Percentiles rank a stretch among this genome's conserved stretches.
These are phyloP conservation scores for Choiromyces venosus DNA, from an alignment of 495 filamentous ascomycete genomes.

Conservation along the genomic window DNA sequence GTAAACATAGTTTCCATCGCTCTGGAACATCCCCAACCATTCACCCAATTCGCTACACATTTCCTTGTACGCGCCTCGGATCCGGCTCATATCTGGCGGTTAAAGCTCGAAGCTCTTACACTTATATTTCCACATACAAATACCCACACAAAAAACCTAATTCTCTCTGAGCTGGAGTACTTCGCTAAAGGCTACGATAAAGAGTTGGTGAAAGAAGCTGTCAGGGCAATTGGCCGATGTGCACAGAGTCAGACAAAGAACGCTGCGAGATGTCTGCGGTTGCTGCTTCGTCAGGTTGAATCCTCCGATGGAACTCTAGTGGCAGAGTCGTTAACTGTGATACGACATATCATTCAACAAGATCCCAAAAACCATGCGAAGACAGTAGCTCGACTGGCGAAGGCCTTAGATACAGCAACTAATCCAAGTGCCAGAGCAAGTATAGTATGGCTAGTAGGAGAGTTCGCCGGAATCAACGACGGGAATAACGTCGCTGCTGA, in stretches of 20 bases:
- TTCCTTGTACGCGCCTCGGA: constrained; percentile 81
- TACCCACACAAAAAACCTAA: constrained; percentile 68
- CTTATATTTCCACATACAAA: constrained; percentile 81
- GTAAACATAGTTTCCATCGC: constrained; percentile 91
- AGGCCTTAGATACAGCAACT: constrained; percentile 77
- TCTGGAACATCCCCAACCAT: constrained; percentile 63
- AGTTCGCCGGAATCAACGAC: constrained; percentile 73
- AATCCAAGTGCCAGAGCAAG: constrained; percentile 81
- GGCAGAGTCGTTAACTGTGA: constrained; percentile 84
- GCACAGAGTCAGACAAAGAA: constrained; percentile 69
- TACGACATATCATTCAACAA: constrained; percentile 91
- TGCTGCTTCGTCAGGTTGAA: constrained; percentile 78
- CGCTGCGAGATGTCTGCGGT: constrained; percentile 66
- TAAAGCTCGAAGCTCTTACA: constrained; percentile 86
- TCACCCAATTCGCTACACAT: constrained; percentile 76
- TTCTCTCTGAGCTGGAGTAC: constrained; percentile 87
- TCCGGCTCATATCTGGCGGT: constrained; percentile 72
- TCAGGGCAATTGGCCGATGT: constrained; percentile 87
- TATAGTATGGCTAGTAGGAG: constrained; percentile 95
- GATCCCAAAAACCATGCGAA: constrained; percentile 66
- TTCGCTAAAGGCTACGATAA: constrained; percentile 74
- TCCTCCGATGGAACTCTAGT: constrained; percentile 79
- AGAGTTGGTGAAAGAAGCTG: constrained; percentile 75
- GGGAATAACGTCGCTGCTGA: constrained; percentile 76
- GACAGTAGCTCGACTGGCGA: constrained; percentile 86